phyloP scores from a whole-genome alignment of 805 yeast genomes.

The Cyberlindnera euphorbiae region DNA sequence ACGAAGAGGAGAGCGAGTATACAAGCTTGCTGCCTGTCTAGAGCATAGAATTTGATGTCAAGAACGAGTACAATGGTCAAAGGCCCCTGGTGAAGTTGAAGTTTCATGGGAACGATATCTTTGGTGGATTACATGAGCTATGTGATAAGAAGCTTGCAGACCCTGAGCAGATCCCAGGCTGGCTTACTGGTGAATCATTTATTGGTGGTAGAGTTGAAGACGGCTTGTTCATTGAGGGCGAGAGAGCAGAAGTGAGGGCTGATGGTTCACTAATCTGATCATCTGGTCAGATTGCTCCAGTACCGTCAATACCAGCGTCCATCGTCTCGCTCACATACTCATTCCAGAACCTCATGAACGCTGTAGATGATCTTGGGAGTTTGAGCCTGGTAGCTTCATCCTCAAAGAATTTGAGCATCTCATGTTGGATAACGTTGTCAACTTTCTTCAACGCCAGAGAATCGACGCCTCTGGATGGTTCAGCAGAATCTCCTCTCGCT shows the following conservation, averaged over 20 bases:
- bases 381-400: conserved; percentile 3
- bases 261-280: background rate
- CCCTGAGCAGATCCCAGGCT: conserved; percentile 58
- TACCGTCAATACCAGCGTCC: conserved; percentile 9
- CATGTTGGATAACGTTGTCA: conserved; percentile 11
- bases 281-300: background rate
- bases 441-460: conserved; percentile 4
- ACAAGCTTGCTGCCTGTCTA: conserved; percentile 58
- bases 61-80: conserved; percentile 25
- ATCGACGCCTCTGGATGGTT: background rate
- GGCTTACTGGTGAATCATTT: conserved; percentile 78
- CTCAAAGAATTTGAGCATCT: conserved; percentile 14
- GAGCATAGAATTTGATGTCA: conserved; percentile 40
- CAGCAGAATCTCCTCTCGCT: background rate
- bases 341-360: conserved; percentile 15
- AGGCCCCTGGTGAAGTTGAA: conserved; percentile 24
- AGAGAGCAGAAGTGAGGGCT: background rate
- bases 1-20: conserved; percentile 30
- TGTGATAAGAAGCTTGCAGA: conserved; percentile 45
- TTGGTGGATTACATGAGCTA: conserved; percentile 73
- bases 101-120: conserved; percentile 64
- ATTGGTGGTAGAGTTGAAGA: conserved; percentile 42
- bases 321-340: conserved; percentile 17
- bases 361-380: conserved; percentile 13
- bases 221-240: conserved; percentile 24